These are phyloP conservation scores for Chaetoceros tenuissimus DNA, from an alignment of 108 stramenopile species.

Conservation along the genomic window DNA sequence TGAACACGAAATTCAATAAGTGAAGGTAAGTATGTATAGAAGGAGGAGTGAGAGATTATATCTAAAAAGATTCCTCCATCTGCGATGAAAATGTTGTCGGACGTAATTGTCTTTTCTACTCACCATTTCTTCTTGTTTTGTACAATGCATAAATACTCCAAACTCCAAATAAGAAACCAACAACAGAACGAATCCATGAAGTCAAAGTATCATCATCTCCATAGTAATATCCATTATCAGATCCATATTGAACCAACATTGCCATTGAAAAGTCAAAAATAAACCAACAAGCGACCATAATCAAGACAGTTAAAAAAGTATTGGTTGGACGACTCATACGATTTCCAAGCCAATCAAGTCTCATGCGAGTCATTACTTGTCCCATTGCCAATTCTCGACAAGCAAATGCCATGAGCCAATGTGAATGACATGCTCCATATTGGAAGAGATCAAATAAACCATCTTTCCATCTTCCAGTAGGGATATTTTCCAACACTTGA, in stretches of 20 bases:
- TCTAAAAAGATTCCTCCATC: no score
- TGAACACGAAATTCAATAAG: not conserved
- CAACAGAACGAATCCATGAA: constrained; percentile 26
- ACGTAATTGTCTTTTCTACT: no score
- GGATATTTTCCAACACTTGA: constrained; percentile 36
- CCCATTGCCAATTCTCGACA: constrained; percentile 68
- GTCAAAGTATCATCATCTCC: constrained; percentile 17
- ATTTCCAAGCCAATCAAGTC: constrained; percentile 73
- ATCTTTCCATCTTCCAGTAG: constrained; percentile 77
- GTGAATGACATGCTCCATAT: constrained; percentile 57
- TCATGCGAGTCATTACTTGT: constrained; percentile 77
- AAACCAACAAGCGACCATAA: constrained; percentile 38
- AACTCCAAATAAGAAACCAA: constrained; percentile 46
- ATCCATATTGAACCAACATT: not conserved
- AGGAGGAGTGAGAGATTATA: no score
- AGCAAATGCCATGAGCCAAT: constrained; percentile 54
- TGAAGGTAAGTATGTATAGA: not conserved
- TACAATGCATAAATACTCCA: constrained; percentile 67
- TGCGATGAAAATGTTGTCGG: no score
- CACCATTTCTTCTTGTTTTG: not conserved
- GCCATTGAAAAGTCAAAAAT: constrained; percentile 17
- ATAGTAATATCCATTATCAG: not conserved
- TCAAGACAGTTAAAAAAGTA: constrained; percentile 57
- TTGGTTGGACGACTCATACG: constrained; percentile 37
- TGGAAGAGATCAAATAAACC: constrained; percentile 54